Conservation (phyloP, 2,329 filamentous ascomycete species). For the Ophiostoma himal-ulmi region DNA sequence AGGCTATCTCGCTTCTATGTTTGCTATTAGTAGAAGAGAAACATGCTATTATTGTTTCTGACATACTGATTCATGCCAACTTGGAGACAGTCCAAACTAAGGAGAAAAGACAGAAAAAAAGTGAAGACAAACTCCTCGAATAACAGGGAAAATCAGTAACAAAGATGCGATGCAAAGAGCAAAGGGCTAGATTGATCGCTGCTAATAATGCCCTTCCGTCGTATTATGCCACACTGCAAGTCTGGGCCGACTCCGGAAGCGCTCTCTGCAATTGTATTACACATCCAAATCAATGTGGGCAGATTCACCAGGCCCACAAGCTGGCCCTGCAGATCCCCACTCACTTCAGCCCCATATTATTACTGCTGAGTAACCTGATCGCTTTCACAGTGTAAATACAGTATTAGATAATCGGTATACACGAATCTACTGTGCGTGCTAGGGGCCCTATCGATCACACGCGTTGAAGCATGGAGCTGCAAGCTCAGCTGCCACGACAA, state of each 20-base stretch:
- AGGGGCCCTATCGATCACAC: not conserved
- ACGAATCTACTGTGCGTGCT: not conserved
- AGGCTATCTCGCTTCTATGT: not conserved
- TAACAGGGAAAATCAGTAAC: not conserved
- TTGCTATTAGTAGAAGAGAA: not conserved
- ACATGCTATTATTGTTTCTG: no score
- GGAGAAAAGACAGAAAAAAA: not conserved
- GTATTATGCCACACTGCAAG: not conserved
- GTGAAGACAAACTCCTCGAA: not conserved
- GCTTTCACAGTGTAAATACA: not conserved
- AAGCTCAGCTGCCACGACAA: not conserved
- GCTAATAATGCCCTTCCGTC: not conserved
- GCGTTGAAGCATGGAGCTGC: not conserved
- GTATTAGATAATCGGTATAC: not conserved
- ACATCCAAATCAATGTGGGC: not conserved
- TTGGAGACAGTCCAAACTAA: not conserved
- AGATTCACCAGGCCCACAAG: not conserved
- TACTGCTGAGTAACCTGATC: not conserved
- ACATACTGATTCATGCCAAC: not conserved
- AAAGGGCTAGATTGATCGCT: not conserved
- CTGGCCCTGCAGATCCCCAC: conserved; percentile 1
- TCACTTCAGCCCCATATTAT: not conserved
- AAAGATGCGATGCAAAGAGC: not conserved
- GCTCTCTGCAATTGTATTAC: conserved; percentile 8
- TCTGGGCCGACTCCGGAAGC: conserved; percentile 8